A percentile compares a stretch with the other conserved stretches of the same genome.
Conservation (phyloP, 1,139 yeast genomes). For the Casaregolazyma suthepensis region DNA sequence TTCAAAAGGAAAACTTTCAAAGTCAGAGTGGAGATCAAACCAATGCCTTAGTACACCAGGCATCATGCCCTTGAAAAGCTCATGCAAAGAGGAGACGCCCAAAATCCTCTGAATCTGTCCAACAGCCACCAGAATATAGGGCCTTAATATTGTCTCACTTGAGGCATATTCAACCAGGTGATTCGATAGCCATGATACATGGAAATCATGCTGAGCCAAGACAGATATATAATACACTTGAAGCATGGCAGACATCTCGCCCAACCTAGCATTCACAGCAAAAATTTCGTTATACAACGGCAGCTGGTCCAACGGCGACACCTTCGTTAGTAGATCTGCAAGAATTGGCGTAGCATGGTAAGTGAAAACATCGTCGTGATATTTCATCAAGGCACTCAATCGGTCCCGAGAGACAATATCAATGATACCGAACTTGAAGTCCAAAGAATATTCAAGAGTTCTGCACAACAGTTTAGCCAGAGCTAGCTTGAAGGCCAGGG, state of each 20-base stretch:
- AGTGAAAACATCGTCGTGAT: background rate
- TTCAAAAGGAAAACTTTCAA: conserved; percentile 36
- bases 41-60: conserved; percentile 4
- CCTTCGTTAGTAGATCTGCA: conserved; percentile 3
- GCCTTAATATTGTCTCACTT: background rate
- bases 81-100: background rate
- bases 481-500: background rate
- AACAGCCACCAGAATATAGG: conserved; percentile 1
- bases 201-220: conserved; percentile 2
- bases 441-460: background rate
- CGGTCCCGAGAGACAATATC: background rate
- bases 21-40: conserved; percentile 8
- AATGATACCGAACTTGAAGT: conserved; percentile 2
- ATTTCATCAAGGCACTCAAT: background rate
- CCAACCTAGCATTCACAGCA: background rate
- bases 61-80: conserved; percentile 2
- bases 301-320: background rate
- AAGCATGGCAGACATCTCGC: background rate
- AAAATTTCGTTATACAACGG: conserved; percentile 3
- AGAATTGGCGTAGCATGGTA: background rate
- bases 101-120: background rate
- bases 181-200: conserved; percentile 1
- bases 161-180: conserved; percentile 4
- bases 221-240: background rate
- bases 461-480: background rate